Conservation (phyloP, 2,329 filamentous ascomycete species). For the Colletotrichum scovillei region DNA sequence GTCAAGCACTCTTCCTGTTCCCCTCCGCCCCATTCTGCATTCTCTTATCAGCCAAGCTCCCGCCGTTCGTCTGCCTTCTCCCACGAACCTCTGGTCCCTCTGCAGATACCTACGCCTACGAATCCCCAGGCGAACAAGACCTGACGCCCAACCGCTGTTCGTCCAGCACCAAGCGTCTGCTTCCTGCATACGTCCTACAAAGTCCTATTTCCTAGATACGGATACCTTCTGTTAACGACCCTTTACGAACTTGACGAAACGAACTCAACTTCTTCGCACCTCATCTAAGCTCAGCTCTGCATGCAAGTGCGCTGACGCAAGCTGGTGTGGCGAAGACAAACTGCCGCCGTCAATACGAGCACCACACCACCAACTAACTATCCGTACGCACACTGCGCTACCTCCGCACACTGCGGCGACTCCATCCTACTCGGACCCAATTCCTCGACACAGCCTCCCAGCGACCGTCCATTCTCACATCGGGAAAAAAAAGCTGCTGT, state of each 20-base stretch:
- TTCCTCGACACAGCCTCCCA: slow-evolving; percentile 25
- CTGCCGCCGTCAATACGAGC: slow-evolving; percentile 15
- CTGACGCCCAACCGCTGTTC: not conserved
- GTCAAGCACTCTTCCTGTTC: not conserved
- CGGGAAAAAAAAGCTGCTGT: not conserved
- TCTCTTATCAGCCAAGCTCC: slow-evolving; percentile 26
- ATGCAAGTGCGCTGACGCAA: slow-evolving; percentile 30
- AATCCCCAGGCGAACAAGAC: not conserved
- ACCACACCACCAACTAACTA: not conserved
- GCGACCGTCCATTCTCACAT: slow-evolving; percentile 4
- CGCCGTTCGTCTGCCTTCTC: not conserved
- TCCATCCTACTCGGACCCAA: slow-evolving; percentile 3
- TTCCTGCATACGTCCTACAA: not conserved
- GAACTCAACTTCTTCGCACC: not conserved
- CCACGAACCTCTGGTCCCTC: not conserved
- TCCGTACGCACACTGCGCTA: not conserved
- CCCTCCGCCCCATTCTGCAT: not conserved
- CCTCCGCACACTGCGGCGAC: not conserved
- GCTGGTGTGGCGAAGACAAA: slow-evolving; percentile 31
- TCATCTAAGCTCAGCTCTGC: not conserved
- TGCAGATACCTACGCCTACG: not conserved
- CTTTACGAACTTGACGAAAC: not conserved
- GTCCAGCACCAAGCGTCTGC: not conserved
- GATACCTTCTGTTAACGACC: not conserved
- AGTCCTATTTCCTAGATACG: not conserved